Evolutionary conservation across 2,329 filamentous ascomycete species (phyloP), one percentile per base, ranked within the genome.

Genomic region (Periconia digitata): DNA sequence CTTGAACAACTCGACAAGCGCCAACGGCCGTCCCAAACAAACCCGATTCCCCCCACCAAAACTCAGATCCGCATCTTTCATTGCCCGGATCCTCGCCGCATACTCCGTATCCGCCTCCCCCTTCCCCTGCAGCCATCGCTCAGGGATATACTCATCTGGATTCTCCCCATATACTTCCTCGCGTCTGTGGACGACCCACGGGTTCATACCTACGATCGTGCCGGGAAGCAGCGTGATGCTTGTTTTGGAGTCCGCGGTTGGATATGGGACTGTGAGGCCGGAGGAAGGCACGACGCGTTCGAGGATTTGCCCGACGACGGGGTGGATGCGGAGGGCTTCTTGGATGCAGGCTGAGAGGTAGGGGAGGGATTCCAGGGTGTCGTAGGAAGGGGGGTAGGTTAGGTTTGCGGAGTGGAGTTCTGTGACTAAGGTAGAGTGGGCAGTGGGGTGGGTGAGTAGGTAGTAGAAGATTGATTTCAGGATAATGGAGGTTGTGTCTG

Each of bases 301-400:
- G 4, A 70, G 44, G 17, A 67, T 56, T 22, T 64, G 62, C 8
- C 63, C 64, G 1, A 69, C 50, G 3, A 66, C 62, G 0, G 74
- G 74, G 43, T 76, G 75, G 45, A 77, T 70, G 16, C 76, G 69
- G 2, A 78, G 59, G 2, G 69, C 73, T 56, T 78, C 76, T 54
- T 75, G 76, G 56, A 77, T 73, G 50, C 73, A 75, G 5, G 75
- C 75, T 47, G 75, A 71, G 6, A 77, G 62, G 54, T 77, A 78
- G 0, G 74, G 72, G 2, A 77, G 61, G 8, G 63, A 43, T 21
- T 55, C 48, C 10, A 62, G 56, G 4, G 50, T 13, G 10, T 46
- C 34, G 43, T 63, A 66, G n/a, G 51, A 42, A 5, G 59, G 40
- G 7, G 56, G 58, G 46, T 47, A 54, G n/a, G 27, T 22, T 8